A percentile compares a stretch with the other conserved stretches of the same genome.
Conservation (phyloP, 352 stramenopile genomes). For the Phytopythium cucurbitacearum region DNA sequence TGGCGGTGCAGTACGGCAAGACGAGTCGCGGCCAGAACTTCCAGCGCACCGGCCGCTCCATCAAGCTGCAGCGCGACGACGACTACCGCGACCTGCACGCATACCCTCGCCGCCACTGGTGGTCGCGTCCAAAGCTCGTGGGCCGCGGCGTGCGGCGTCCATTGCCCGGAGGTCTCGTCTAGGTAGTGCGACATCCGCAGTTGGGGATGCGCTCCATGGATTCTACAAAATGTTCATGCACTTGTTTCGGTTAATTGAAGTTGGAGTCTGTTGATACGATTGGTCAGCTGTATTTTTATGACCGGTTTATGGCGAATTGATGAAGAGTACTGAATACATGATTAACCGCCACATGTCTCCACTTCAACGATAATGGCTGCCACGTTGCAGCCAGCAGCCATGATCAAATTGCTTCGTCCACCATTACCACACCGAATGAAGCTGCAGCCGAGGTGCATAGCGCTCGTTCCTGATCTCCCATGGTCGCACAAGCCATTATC, state of each 20-base stretch:
- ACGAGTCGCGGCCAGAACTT: slow-evolving; percentile 19
- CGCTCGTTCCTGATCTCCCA: too few species aligned
- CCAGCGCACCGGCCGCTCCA: slow-evolving; percentile 5
- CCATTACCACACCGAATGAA: too few species aligned
- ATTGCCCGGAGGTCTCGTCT: too few species aligned
- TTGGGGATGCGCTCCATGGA: too few species aligned
- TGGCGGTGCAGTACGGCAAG: slow-evolving; percentile 30
- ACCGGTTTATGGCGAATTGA: not conserved
- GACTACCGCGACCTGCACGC: slow-evolving; percentile 3
- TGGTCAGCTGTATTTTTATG: not conserved
- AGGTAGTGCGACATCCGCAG: too few species aligned
- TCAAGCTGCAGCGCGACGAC: slow-evolving; percentile 2
- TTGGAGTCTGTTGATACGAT: not conserved
- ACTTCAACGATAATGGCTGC: slow-evolving; percentile 2
- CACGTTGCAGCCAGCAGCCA: not conserved
- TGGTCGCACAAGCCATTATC: too few species aligned
- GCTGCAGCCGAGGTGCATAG: too few species aligned
- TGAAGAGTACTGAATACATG: not conserved
- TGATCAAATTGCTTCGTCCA: not conserved
- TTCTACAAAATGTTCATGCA: too few species aligned
- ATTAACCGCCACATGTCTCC: not conserved
- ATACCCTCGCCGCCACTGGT: too few species aligned
- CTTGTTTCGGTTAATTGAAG: too few species aligned
- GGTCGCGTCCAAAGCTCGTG: not conserved
- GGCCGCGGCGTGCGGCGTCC: not conserved